A percentile compares a stretch with the other conserved stretches of the same genome.
Evolutionary conservation across 192 early-diverging fungal genomes (phyloP).

Genomic region (Obelidium mucronatum): DNA sequence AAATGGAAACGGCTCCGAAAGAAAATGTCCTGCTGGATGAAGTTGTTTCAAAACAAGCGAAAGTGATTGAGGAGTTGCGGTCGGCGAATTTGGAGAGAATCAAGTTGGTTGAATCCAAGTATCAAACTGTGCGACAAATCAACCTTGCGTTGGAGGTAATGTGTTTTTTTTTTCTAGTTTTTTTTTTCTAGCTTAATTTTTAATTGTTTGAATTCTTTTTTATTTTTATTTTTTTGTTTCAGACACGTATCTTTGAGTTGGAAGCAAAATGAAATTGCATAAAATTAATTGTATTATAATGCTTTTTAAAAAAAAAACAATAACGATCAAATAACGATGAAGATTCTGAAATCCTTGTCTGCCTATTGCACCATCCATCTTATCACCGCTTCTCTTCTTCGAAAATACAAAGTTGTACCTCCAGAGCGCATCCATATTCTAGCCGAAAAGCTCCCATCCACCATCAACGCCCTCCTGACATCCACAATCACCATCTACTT

Average conservation of each 20-base stretch:
- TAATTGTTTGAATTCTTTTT: too few species aligned
- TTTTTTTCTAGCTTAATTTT: too few species aligned
- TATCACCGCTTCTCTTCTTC: background rate
- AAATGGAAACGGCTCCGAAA: too few species aligned
- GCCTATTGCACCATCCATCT: background rate
- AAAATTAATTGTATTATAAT: too few species aligned
- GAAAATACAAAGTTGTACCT: background rate
- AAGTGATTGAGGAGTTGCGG: background rate
- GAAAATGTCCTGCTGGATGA: too few species aligned
- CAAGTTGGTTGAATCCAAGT: conserved; percentile 25
- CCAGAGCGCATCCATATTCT: background rate
- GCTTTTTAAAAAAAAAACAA: too few species aligned
- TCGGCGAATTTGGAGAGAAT: conserved; percentile 10
- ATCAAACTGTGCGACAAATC: conserved; percentile 2
- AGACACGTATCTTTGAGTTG: background rate
- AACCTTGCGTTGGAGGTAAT: conserved; percentile 23
- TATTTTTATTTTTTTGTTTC: too few species aligned
- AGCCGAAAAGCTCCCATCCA: conserved; percentile 47
- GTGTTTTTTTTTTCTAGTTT: too few species aligned
- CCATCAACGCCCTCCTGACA: conserved; percentile 32
- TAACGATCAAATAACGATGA: background rate
- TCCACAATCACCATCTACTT: conserved; percentile 5
- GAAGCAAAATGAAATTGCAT: background rate
- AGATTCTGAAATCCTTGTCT: background rate
- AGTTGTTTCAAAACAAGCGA: background rate